Evolutionary conservation across 1,284 basidiomycete species (phyloP), one percentile per base, ranked within the genome.

Genomic region (Hymenochaete sp.): DNA sequence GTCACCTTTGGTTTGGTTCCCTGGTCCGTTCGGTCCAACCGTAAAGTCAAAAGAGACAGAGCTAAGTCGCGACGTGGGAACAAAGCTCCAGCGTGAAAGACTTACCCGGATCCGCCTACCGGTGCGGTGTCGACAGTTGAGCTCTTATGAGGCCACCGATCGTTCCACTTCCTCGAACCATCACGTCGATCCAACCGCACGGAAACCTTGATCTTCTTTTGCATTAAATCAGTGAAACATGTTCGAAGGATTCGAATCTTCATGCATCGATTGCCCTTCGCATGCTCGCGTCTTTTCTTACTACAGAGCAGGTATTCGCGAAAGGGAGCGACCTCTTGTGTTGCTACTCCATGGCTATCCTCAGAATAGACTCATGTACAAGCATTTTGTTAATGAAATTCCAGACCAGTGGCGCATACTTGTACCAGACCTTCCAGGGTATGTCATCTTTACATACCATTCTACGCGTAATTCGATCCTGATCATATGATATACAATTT

Each of bases 261-360:
- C 26, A 4, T 44, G 47, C 35, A 50, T 40, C 11, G 40, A 50
- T 27, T 47, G 45, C 19, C 44, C 49, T 10, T 48, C 50, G 9
- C 46, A 47, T 27, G 50, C 50, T 10, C 41, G 36, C 3, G 33
- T 51, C 16, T 51, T 51, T 32, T 38, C 50, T n/a, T 49, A 41
- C 31, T 10, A 22, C 18, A 32, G 42, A 37, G 28, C 4, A 14
- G n/a, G 27, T 18, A 11, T n/a, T 16, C 31, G 26, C 4, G 28
- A 4, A 21, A 21, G 27, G 18, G 14, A 16, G 24, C 40, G 31
- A 3, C 55, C 55, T 11, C 38, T 58, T 16, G 46, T 59, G 24
- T 36, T 57, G 10, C 53, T 60, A n/a, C 45, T 60, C 9, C 59
- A 60, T 50, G 58, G 59, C 1, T 60, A 54, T 38, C 57, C 58